Evolutionary conservation across 2,329 filamentous ascomycete genomes (phyloP), one percentile per base, ranked within the genome.

Genomic region (Xylaria digitata): DNA sequence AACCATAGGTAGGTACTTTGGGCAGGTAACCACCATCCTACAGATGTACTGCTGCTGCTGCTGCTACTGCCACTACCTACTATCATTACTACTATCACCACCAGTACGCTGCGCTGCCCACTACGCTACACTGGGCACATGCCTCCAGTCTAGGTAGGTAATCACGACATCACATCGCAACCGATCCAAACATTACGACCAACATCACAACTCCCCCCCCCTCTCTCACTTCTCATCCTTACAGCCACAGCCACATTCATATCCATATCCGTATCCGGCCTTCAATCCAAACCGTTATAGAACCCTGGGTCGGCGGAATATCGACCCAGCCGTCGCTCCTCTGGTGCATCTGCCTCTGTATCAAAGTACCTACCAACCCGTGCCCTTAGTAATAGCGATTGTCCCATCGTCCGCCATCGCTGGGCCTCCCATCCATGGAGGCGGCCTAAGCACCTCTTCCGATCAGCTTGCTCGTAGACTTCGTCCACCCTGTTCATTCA

Each of bases 121-220:
- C 19, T 21, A 46, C n/a, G 13, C 45, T 48, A 13, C 45, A 48
- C 17, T 19, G 43, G 34, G 52, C 37, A 54, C 61, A 32, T 59
- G 49, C 60, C 50, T 49, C 63, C 56, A 42, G 26, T 46, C 45
- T 21, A 48, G 42, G n/a, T 26, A 62, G 62, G 63, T 68, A 60
- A 67, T 68, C 63, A 66, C 66, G 57, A 68, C 64, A 68, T 66
- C 64, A 66, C 66, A 61, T 49, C 42, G 34, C 56, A 42, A 46
- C 30, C 56, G 21, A 45, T 17, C 26, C 5, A 26, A 26, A 26
- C 26, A 66, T 63, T 59, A 60, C 66, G 26, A 59, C 63, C 66
- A 45, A 66, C 66, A 68, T 65, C 57, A 68, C 66, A 48, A 30
- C 34, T 30, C 46, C 17, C 37, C 37, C 23, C 49, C 26, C 45